Conservation (phyloP, 805 yeast genomes). For the Starmera pachycereana region DNA sequence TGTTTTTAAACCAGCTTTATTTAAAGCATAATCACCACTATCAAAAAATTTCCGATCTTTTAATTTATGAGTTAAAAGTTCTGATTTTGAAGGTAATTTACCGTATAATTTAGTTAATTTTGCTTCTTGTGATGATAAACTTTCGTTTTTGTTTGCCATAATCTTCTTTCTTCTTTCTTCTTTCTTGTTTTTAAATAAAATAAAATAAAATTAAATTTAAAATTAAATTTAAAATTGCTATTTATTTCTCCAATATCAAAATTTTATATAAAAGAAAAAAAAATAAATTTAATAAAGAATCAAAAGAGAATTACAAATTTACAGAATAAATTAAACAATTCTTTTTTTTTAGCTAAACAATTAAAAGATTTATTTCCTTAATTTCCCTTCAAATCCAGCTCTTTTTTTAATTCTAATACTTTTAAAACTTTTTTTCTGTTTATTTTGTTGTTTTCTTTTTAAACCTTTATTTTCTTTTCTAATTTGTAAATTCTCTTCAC, state of each 20-base stretch:
- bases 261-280: too few relatives aligned
- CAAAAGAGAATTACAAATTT: too few relatives aligned
- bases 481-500: constrained; percentile 83
- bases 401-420: constrained; percentile 45
- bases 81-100: constrained; percentile 71
- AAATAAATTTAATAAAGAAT: too few relatives aligned
- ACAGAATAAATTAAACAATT: too few relatives aligned
- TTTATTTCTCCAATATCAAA: too few relatives aligned
- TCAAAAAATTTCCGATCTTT: constrained; percentile 89
- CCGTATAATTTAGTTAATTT: constrained; percentile 76
- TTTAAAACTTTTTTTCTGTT: constrained; percentile 53
- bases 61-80: constrained; percentile 60
- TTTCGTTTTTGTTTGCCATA: constrained; percentile 37
- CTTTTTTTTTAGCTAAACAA: too few relatives aligned
- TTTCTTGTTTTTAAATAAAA: too few relatives aligned
- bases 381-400: constrained; percentile 87
- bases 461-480: constrained; percentile 81
- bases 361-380: neutral
- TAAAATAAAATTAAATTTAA: too few relatives aligned
- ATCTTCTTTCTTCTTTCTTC: too few relatives aligned
- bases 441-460: constrained; percentile 63
- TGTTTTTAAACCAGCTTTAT: constrained; percentile 44
- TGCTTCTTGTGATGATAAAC: constrained; percentile 65
- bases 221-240: too few relatives aligned
- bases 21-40: constrained; percentile 89